Percentiles rank a stretch among this genome's conserved stretches.
These are phyloP conservation scores for Cutaneotrichosporon curvatum DNA, from an alignment of 1,284 basidiomycete species.

Conservation along the genomic window DNA sequence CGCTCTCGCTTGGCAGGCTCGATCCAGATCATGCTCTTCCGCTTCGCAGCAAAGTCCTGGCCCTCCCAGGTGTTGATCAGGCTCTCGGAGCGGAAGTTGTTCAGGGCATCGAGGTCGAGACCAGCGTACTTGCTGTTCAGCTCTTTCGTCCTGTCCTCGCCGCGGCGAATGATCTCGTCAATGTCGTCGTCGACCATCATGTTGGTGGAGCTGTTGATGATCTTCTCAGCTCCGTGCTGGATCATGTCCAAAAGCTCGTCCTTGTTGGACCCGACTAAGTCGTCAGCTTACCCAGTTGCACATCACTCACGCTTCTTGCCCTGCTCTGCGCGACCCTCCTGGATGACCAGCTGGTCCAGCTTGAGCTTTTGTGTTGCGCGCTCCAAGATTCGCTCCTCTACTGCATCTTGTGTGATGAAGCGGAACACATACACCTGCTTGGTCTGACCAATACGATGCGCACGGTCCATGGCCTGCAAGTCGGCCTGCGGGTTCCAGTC, in stretches of 20 bases:
- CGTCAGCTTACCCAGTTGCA: constrained; percentile 1
- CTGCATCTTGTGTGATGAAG: constrained; percentile 91
- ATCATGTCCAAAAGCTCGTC: constrained; percentile 98
- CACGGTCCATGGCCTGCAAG: constrained; percentile 97
- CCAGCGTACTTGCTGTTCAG: constrained; percentile 89
- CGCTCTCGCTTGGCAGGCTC: constrained; percentile 93
- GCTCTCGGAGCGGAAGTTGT: constrained; percentile 92
- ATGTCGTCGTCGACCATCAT: constrained; percentile 86
- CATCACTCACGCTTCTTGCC: constrained; percentile 37
- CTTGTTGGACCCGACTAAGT: constrained; percentile 69
- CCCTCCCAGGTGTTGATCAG: constrained; percentile 89
- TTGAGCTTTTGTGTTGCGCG: constrained; percentile 93
- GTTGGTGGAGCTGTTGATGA: constrained; percentile 66
- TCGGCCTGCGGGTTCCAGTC: constrained; percentile 99
- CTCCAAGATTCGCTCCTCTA: constrained; percentile 96
- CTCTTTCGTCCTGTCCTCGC: constrained; percentile 82
- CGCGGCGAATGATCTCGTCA: constrained; percentile 84
- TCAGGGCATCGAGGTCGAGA: constrained; percentile 87
- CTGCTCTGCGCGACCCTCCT: constrained; percentile 70
- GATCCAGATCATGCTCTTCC: constrained; percentile 64
- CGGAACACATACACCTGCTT: constrained; percentile 98
- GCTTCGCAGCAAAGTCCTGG: constrained; percentile 70
- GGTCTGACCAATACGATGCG: constrained; percentile 96
- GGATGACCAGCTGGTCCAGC: constrained; percentile 94
- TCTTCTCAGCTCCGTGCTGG: constrained; percentile 93